A percentile compares a stretch with the other conserved stretches of the same genome.
Evolutionary conservation across 2,329 filamentous ascomycete species (phyloP).

Genomic region (Domatiomyces catenatus): DNA sequence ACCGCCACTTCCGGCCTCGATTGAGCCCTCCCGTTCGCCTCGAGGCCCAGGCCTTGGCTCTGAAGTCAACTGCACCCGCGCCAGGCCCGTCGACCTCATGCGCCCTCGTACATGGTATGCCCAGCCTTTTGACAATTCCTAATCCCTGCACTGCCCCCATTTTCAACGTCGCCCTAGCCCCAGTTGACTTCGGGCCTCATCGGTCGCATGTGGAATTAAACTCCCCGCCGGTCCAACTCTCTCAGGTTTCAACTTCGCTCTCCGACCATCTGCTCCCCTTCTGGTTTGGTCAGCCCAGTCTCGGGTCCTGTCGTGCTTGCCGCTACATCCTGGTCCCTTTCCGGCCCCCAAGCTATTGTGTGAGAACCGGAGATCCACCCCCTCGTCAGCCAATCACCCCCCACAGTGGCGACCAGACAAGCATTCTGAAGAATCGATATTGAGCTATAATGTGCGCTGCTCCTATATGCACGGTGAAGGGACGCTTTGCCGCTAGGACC

Average conservation of each 20-base stretch:
- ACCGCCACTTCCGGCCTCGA: conserved; percentile 12
- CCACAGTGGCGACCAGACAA: neutral
- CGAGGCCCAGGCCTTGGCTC: neutral
- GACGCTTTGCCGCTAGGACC: neutral
- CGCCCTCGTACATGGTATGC: conserved; percentile 16
- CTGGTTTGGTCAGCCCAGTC: neutral
- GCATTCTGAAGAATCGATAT: neutral
- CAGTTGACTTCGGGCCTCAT: neutral
- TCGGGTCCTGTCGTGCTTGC: neutral
- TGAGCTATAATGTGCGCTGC: neutral
- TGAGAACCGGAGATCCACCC: neutral
- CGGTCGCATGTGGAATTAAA: neutral
- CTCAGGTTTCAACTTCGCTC: neutral
- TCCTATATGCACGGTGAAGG: neutral
- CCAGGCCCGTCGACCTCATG: conserved; percentile 1
- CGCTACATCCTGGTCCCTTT: neutral
- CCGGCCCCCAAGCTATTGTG: neutral
- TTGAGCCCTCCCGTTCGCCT: neutral
- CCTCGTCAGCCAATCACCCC: neutral
- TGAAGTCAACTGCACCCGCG: neutral
- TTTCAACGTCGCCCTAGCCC: conserved; percentile 1
- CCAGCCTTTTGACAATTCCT: neutral
- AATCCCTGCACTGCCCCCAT: conserved; percentile 2
- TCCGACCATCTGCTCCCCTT: neutral
- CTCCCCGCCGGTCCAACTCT: conserved; percentile 1